These are phyloP conservation scores for Diplodia sapinea DNA, from an alignment of 2,329 filamentous ascomycete genomes.

Conservation along the genomic window DNA sequence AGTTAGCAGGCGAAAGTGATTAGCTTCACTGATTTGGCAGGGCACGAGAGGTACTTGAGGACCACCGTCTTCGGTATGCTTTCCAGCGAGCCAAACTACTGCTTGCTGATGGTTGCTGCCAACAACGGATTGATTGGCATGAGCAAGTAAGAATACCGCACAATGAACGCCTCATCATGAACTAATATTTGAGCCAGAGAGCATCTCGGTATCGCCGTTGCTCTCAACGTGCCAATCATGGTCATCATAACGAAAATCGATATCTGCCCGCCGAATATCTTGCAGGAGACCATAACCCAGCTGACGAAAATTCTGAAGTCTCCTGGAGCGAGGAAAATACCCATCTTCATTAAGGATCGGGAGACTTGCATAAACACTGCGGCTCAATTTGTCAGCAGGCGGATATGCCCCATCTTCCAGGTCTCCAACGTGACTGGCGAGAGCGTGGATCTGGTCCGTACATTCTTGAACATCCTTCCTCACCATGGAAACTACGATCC, in stretches of 20 bases:
- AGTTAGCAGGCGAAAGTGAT: conserved; percentile 78
- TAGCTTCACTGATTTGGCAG: conserved; percentile 92
- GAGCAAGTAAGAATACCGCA: conserved; percentile 67
- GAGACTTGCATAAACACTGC: conserved; percentile 95
- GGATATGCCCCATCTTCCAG: conserved; percentile 97
- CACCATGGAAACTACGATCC: conserved; percentile 92
- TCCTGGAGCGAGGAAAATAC: conserved; percentile 91
- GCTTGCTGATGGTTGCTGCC: conserved; percentile 95
- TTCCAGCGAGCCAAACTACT: conserved; percentile 96
- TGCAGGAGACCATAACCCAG: conserved; percentile 91
- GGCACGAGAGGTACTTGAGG: conserved; percentile 91
- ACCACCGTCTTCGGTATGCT: conserved; percentile 96
- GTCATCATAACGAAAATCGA: conserved; percentile 98
- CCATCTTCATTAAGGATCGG: conserved; percentile 89
- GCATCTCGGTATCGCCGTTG: conserved; percentile 91
- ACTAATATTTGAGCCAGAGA: conserved; percentile 58
- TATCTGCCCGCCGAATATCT: conserved; percentile 93
- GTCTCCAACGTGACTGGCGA: conserved; percentile 97
- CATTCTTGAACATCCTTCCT: conserved; percentile 92
- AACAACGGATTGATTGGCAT: conserved; percentile 98
- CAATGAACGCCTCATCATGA: background rate
- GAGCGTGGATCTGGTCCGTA: conserved; percentile 85
- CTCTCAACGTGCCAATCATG: conserved; percentile 96
- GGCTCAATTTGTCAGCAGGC: conserved; percentile 91
- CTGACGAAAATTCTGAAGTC: conserved; percentile 92